These are phyloP conservation scores for Diaporthe citriasiana DNA, from an alignment of 2,329 filamentous ascomycete species.

Conservation along the genomic window DNA sequence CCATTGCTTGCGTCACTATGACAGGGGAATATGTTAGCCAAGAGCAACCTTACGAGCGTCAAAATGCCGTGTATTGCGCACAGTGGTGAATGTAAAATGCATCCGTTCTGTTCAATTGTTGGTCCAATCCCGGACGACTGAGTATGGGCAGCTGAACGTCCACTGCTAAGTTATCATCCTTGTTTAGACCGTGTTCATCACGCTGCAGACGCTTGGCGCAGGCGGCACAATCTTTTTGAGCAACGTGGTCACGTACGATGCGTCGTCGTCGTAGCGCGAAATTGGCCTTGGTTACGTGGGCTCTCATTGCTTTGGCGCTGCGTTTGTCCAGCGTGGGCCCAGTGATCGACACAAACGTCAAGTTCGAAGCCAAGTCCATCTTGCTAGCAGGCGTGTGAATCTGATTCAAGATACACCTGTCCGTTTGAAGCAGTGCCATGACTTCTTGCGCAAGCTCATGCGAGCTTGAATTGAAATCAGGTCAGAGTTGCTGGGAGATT, in stretches of 20 bases:
- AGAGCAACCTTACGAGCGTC: neutral
- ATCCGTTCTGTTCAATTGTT: neutral
- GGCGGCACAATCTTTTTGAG: neutral
- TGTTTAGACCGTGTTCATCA: neutral
- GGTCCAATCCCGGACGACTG: neutral
- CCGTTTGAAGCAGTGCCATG: too few species aligned
- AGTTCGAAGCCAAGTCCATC: neutral
- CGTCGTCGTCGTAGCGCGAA: slow-evolving; percentile 1
- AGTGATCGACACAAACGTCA: slow-evolving; percentile 7
- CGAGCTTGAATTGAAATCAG: neutral
- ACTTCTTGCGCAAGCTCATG: neutral
- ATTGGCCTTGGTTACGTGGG: neutral
- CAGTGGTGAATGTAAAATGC: neutral
- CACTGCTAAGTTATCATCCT: neutral
- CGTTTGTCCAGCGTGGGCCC: slow-evolving; percentile 1
- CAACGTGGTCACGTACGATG: neutral
- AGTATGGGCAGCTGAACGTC: neutral
- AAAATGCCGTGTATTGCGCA: neutral
- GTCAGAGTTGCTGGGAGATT: neutral
- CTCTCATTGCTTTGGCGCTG: slow-evolving; percentile 18
- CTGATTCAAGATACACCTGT: too few species aligned
- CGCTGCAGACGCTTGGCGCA: neutral
- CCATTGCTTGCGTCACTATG: neutral
- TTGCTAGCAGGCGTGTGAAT: neutral
- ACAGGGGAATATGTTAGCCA: neutral